Evolutionary conservation across 2,329 filamentous ascomycete species (phyloP).

Genomic region (Decorospora gaudefroyi): DNA sequence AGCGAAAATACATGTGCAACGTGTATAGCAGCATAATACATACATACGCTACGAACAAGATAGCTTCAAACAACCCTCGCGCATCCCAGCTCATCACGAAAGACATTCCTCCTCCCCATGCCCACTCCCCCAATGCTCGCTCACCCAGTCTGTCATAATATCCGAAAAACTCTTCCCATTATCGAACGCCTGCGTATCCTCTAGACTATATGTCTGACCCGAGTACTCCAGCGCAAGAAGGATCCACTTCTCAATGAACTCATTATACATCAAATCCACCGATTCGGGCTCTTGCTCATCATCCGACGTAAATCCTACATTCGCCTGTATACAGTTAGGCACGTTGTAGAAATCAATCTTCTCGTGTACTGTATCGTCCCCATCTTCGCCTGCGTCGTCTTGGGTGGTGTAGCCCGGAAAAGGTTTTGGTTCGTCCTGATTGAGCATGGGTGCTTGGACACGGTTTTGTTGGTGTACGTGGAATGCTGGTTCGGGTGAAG

Average conservation of each 20-base stretch:
- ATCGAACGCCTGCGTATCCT: conserved; percentile 59
- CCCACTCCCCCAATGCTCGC: conserved; percentile 55
- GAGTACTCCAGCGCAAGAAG: conserved; percentile 71
- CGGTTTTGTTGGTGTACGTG: conserved; percentile 6
- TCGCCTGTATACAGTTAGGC: conserved; percentile 80
- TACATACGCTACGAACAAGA: too few species aligned
- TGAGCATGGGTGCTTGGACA: conserved; percentile 20
- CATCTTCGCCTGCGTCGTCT: conserved; percentile 80
- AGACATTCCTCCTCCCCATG: conserved; percentile 22
- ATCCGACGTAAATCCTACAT: conserved; percentile 59
- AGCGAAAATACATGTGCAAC: neutral
- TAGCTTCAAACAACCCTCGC: too few species aligned
- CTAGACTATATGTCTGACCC: conserved; percentile 55
- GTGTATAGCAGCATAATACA: too few species aligned
- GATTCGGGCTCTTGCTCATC: conserved; percentile 62
- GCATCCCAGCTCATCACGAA: too few species aligned
- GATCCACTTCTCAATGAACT: conserved; percentile 86
- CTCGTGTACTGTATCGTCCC: conserved; percentile 86
- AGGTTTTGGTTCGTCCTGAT: conserved; percentile 40
- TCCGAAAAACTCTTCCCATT: conserved; percentile 60
- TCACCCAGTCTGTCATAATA: conserved; percentile 64
- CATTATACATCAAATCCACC: conserved; percentile 88
- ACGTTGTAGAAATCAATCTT: conserved; percentile 74
- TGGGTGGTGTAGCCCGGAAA: conserved; percentile 86
- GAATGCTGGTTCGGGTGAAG: conserved; percentile 5